Conservation (phyloP, 2,329 filamentous ascomycete species). For the Tolypocladium nubicola region DNA sequence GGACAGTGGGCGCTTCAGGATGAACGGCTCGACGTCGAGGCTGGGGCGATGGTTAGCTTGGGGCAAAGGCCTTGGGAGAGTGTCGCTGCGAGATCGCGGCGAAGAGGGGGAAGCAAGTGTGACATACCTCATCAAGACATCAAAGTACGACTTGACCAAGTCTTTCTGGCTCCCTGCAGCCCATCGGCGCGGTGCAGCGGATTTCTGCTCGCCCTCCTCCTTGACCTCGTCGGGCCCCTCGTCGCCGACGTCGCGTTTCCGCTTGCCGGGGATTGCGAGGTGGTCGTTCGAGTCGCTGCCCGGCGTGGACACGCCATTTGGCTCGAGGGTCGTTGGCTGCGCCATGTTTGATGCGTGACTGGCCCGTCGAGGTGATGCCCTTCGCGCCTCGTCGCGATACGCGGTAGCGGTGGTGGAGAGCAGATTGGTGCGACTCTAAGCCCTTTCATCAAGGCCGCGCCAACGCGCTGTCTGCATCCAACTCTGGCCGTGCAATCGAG, state of each 20-base stretch:
- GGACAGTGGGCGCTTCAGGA: conserved; percentile 43
- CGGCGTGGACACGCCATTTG: conserved; percentile 31
- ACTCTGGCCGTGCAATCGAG: conserved; percentile 18
- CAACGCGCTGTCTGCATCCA: conserved; percentile 20
- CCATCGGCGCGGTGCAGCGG: conserved; percentile 12
- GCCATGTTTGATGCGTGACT: conserved; percentile 24
- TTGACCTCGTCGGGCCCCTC: conserved; percentile 21
- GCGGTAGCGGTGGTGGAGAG: conserved; percentile 19
- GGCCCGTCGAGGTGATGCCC: conserved; percentile 8
- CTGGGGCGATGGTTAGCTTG: conserved; percentile 29
- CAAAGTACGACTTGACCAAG: conserved; percentile 26
- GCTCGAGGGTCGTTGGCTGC: conserved; percentile 26
- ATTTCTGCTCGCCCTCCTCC: conserved; percentile 13
- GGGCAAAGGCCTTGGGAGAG: background rate
- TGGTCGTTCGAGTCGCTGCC: conserved; percentile 17
- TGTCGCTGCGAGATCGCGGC: background rate
- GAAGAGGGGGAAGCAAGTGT: conserved; percentile 1
- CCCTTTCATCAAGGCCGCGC: conserved; percentile 24
- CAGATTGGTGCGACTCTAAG: conserved; percentile 30
- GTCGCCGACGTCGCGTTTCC: conserved; percentile 46
- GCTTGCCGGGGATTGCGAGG: conserved; percentile 34
- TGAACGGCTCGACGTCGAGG: conserved; percentile 41
- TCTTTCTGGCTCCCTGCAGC: conserved; percentile 19
- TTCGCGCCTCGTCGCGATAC: conserved; percentile 30
- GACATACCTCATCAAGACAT: conserved; percentile 27